Base-by-base conservation (phyloP, 768 basidiomycete species). In the Pleurotus salmoneostramineus region DNA sequence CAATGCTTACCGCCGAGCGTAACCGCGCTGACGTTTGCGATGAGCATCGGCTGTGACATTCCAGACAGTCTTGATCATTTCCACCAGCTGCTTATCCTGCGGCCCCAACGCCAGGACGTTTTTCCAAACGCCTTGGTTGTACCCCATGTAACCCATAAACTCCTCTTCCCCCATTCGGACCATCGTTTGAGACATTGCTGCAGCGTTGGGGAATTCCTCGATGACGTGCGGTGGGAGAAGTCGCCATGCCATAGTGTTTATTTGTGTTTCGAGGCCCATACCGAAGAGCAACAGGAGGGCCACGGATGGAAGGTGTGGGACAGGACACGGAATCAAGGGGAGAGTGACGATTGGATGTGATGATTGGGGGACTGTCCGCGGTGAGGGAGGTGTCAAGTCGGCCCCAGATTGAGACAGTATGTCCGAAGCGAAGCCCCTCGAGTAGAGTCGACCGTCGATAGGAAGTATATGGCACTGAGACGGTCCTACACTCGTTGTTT, bases 11-110 rank as follows among this genome's bases (percentile, higher is more conserved):
- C 48, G 48, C 27, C 48, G 48, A 27, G 48, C 8, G 52, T 43
- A 43, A 17, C 52, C 46, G 34, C 69, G 69, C 47, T 65, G 60
- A 17, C 72, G 71, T 49, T 76, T 66, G 37, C 72, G 66, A 51
- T 76, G 69, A n/a, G 85, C 83, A 61, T 91, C 88, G 14, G 85
- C 82, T 6, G 91, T 83, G 44, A 88, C 85, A 48, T 83, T 88
- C 89, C 90, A 94, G 45, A 84, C 82, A 17, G 77, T 84, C 63
- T 77, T 77, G 27, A 77, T 81, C 46, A 83, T 67, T 61, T 79
- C 74, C 51, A 79, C 72, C 56, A 87, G 66, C 32, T 64, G 65
- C 50, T 66, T 56, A 60, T 84, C 77, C 15, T 69, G 74, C 35
- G 82, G 74, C 5, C 79, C 84, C 56, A 87, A 71, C 14, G 74